phyloP scores from a whole-genome alignment of 345 rosid genomes.

The Eutrema japonicum region DNA sequence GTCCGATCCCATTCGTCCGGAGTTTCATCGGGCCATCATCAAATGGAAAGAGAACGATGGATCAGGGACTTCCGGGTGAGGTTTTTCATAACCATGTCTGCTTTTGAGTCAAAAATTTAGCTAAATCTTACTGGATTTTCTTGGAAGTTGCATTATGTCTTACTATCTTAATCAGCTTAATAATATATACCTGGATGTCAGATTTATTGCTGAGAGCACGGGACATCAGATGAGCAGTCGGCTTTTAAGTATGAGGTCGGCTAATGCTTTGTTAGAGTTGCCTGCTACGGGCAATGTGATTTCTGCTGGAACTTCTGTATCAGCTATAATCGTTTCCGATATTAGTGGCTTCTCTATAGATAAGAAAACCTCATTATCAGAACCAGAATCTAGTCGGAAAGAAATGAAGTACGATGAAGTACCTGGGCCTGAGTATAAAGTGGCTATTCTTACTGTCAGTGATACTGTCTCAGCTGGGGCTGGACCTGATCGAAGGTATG shows the following conservation, averaged over 20 bases:
- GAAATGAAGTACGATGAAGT: constrained; percentile 40
- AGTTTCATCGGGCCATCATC: constrained; percentile 77
- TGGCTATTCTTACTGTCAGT: constrained; percentile 86
- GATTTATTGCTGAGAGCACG: constrained; percentile 94
- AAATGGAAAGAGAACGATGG: constrained; percentile 85
- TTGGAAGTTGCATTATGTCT: constrained; percentile 8
- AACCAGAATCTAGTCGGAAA: constrained; percentile 45
- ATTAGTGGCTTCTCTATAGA: constrained; percentile 43
- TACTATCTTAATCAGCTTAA: constrained; percentile 21
- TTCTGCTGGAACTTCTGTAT: constrained; percentile 74
- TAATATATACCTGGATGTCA: constrained; percentile 44
- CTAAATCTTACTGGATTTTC: constrained; percentile 10
- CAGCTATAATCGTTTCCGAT: constrained; percentile 74
- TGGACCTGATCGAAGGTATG: constrained; percentile 93
- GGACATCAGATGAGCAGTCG: constrained; percentile 91
- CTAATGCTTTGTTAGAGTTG: constrained; percentile 88
- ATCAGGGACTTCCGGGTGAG: constrained; percentile 86
- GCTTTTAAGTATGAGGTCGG: constrained; percentile 90
- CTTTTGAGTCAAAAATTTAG: constrained; percentile 16
- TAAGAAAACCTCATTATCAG: constrained; percentile 42
- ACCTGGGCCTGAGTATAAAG: constrained; percentile 52
- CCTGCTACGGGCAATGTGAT: constrained; percentile 64
- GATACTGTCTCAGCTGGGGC: constrained; percentile 87
- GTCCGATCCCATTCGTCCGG: constrained; percentile 65
- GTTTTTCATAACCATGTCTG: constrained; percentile 25